phyloP scores from a whole-genome alignment of 2,329 filamentous ascomycete genomes.

The Aschersonia sp. region DNA sequence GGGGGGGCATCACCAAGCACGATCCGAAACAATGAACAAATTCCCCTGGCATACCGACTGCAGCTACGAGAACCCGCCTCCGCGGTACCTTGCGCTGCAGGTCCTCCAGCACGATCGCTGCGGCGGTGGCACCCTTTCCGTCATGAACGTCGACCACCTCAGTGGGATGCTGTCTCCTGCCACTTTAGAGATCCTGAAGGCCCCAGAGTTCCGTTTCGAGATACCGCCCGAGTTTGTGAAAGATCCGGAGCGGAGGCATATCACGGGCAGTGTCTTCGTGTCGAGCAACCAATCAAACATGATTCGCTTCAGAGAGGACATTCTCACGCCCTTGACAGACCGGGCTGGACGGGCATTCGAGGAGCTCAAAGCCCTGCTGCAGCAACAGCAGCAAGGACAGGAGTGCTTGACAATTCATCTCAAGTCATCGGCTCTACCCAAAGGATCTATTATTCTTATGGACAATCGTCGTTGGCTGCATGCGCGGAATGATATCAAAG shows the following conservation, averaged over 20 bases:
- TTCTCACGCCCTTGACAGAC: constrained; percentile 13
- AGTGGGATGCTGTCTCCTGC: constrained; percentile 7
- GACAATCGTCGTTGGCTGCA: constrained; percentile 11
- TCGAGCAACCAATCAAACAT: constrained; percentile 1
- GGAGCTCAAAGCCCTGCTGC: constrained; percentile 10
- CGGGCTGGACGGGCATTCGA: constrained; percentile 10
- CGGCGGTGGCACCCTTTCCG: constrained; percentile 24
- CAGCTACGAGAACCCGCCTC: constrained; percentile 22
- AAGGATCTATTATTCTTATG: constrained; percentile 14
- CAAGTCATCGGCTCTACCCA: constrained; percentile 11
- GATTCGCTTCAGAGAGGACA: constrained; percentile 18
- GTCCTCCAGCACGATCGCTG: constrained; percentile 23
- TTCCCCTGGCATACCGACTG: constrained; percentile 31
- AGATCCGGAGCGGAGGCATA: constrained; percentile 5
- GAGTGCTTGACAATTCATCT: constrained; percentile 11
- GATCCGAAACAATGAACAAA: constrained; percentile 25
- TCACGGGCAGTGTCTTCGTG: constrained; percentile 11
- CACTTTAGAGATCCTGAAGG: constrained; percentile 4
- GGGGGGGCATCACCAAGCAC: constrained; percentile 16
- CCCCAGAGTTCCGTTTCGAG: constrained; percentile 14
- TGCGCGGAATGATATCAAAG: background rate
- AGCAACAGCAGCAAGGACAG: background rate
- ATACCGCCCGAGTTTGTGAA: constrained; percentile 21
- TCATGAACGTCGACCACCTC: constrained; percentile 18
- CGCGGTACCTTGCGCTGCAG: constrained; percentile 26